phyloP scores from a whole-genome alignment of 768 basidiomycete genomes.

The Kwoniella bestiolae region DNA sequence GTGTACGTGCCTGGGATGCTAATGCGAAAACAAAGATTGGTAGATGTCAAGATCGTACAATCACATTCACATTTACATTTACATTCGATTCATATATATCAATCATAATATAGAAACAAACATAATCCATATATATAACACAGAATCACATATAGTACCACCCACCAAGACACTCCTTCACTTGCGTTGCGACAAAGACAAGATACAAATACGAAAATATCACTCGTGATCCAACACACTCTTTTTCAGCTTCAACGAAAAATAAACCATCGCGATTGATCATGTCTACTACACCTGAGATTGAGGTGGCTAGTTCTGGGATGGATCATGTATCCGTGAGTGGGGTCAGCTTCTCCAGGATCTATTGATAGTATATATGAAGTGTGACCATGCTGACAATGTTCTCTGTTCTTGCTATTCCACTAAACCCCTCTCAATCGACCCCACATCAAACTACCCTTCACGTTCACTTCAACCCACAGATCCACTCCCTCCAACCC shows the following conservation, averaged over 20 bases:
- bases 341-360: not conserved
- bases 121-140: not conserved
- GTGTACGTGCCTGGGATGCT: not conserved
- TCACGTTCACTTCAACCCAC: too few species aligned
- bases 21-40: constrained; percentile 14
- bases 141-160: not conserved
- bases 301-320: constrained; percentile 8
- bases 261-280: not conserved
- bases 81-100: not conserved
- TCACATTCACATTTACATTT: not conserved
- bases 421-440: too few species aligned
- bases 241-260: not conserved
- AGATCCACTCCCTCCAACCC: constrained; percentile 44
- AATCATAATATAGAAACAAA: not conserved
- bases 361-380: too few species aligned
- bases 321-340: constrained; percentile 22
- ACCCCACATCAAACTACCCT: too few species aligned
- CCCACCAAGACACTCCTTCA: too few species aligned
- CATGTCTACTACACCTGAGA: constrained; percentile 25
- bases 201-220: not conserved
- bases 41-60: not conserved
- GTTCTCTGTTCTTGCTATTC: not conserved
- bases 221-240: too few species aligned
- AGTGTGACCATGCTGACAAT: not conserved
- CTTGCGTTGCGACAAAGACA: too few species aligned